phyloP scores from a whole-genome alignment of 2,329 filamentous ascomycete genomes.

The Penicillium sp. region DNA sequence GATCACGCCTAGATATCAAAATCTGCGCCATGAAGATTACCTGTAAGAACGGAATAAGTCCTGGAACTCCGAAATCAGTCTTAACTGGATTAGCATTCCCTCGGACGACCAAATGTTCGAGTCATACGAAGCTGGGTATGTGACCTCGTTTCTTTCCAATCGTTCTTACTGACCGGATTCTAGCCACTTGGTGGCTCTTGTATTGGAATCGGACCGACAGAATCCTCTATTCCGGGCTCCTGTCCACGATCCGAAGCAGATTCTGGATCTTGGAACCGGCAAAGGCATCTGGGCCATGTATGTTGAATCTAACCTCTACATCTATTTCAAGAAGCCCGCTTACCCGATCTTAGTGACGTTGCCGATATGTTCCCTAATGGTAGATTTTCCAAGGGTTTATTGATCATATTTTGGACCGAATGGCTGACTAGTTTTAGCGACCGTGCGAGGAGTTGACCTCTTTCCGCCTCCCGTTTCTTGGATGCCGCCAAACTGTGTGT shows the following conservation, averaged over 20 bases:
- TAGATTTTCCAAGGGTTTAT: background rate
- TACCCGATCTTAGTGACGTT: conserved; percentile 11
- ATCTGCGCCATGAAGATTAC: conserved; percentile 10
- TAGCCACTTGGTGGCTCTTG: conserved; percentile 13
- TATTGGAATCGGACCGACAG: conserved; percentile 9
- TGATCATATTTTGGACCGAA: background rate
- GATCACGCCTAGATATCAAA: conserved; percentile 14
- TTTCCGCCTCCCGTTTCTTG: conserved; percentile 22
- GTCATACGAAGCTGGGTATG: conserved; percentile 17
- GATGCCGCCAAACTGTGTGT: conserved; percentile 27
- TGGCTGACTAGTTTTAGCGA: conserved; percentile 1
- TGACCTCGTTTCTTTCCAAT: background rate
- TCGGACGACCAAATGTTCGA: conserved; percentile 18
- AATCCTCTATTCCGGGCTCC: conserved; percentile 16
- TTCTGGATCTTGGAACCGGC: conserved; percentile 16
- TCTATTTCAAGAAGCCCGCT: background rate
- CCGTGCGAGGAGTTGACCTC: conserved; percentile 24
- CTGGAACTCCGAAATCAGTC: background rate
- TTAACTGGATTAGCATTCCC: conserved; percentile 6
- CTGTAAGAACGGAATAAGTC: conserved; percentile 2
- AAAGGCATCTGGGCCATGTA: conserved; percentile 19
- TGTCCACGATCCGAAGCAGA: conserved; percentile 5
- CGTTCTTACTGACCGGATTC: background rate
- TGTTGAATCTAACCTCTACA: background rate
- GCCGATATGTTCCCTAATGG: conserved; percentile 20